Base-by-base conservation (phyloP, 176 grass and related monocot genomes). In the Carex myosuroides region DNA sequence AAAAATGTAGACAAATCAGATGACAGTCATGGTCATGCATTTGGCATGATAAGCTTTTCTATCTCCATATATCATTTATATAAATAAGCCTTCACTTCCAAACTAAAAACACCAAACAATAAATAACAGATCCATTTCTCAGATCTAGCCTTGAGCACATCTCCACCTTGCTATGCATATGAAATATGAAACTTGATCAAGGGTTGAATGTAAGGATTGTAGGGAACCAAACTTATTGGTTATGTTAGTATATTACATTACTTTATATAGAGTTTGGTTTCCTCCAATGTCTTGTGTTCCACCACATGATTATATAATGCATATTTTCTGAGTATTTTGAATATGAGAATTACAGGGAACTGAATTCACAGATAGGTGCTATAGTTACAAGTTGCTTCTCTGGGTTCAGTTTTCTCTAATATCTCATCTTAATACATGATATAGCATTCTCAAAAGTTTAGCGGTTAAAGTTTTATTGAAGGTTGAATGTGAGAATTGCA, bases 401-500 rank as follows among this genome's bases (percentile, higher is more conserved):
- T 39, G 79, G 60, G 17, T 64, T 82, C 41, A 82, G 79, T 82
- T 82, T 82, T 60, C 79, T 82, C 79, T 82, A 82, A 82, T 82
- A 82, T 66, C 60, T 66, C 61, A 82, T 20, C 37, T 81, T 61
- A 72, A 46, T 21, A 17, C 37, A 39, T 39, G 37, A 29, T 29
- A 8, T 71, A 59, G 35, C 6, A 56, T 17, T 52, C 16, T 54
- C 3, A 0, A 20, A 13, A 35, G 64, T 10, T 64, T 29, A 76
- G 5, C 13, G 2, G 13, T 22, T 32, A 24, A 22, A 76, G 16
- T 32, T 37, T 33, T 44, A 65, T 44, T 53, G 58, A 52, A 42
- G 63, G 66, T 48, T 65, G 56, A 87, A 90, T 3, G 26, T 83
- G 85, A 87, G 85, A 79, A 87, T 71, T 66, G 78, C 56, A 85